Evolutionary conservation across 495 filamentous ascomycete genomes (phyloP).

Genomic region (Penicillium bovifimosum): DNA sequence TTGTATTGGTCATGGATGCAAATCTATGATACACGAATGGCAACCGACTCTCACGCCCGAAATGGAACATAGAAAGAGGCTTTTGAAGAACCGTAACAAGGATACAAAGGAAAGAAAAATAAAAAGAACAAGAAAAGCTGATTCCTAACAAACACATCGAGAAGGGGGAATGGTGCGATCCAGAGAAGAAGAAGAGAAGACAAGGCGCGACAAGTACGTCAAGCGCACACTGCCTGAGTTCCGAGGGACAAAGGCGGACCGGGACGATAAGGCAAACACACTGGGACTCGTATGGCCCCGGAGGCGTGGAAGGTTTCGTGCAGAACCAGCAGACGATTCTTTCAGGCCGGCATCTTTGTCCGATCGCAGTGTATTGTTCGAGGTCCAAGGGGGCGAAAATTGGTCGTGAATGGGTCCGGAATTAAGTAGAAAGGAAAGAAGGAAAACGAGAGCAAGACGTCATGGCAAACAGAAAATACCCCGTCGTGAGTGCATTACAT

Average conservation of each 20-base stretch:
- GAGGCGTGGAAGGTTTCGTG: slow-evolving; percentile 27
- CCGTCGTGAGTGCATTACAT: slow-evolving; percentile 61
- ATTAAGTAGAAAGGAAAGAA: slow-evolving; percentile 18
- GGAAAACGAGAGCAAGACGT: slow-evolving; percentile 22
- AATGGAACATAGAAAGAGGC: slow-evolving; percentile 8
- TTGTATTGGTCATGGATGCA: slow-evolving; percentile 29
- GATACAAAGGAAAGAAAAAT: slow-evolving; percentile 17
- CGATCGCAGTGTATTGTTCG: slow-evolving; percentile 14
- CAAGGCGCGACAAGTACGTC: slow-evolving; percentile 21
- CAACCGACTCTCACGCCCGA: slow-evolving; percentile 22
- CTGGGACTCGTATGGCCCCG: slow-evolving; percentile 4
- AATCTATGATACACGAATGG: slow-evolving; percentile 36
- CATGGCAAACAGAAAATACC: slow-evolving; percentile 28
- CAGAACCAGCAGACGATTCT: slow-evolving; percentile 41
- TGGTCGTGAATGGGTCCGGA: slow-evolving; percentile 20
- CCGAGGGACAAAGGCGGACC: slow-evolving; percentile 15
- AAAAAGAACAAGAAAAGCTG: slow-evolving; percentile 19
- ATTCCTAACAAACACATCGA: slow-evolving; percentile 5
- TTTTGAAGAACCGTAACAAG: slow-evolving; percentile 29
- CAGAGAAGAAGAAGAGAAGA: slow-evolving; percentile 24
- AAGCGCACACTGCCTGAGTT: slow-evolving; percentile 10
- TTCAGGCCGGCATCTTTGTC: slow-evolving; percentile 17
- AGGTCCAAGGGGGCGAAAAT: slow-evolving; percentile 10
- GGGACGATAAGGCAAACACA: slow-evolving; percentile 21
- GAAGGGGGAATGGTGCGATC: slow-evolving; percentile 8